A percentile compares a stretch with the other conserved stretches of the same genome.
These are phyloP conservation scores for Diaporthe batatas DNA, from an alignment of 2,329 filamentous ascomycete species.

Conservation along the genomic window DNA sequence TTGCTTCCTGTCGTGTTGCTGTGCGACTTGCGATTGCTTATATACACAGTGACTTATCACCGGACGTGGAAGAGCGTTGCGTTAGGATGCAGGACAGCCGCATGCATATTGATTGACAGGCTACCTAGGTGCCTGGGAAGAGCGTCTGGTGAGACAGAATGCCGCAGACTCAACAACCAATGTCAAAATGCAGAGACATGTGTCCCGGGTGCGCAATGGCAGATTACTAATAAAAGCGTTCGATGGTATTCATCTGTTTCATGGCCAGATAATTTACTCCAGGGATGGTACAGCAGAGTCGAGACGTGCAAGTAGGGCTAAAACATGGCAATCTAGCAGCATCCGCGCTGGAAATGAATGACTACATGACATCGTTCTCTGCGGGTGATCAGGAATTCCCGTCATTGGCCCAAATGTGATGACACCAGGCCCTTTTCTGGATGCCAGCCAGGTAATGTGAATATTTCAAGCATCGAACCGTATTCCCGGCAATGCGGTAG, in stretches of 20 bases:
- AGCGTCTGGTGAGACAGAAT: too few species aligned
- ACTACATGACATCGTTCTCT: not conserved
- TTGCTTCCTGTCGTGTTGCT: not conserved
- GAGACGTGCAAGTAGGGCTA: not conserved
- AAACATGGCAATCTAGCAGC: not conserved
- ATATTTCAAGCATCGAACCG: not conserved
- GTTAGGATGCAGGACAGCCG: not conserved
- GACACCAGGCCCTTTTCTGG: not conserved
- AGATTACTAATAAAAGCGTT: not conserved
- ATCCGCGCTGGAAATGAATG: too few species aligned
- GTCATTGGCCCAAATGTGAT: not conserved
- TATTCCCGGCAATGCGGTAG: constrained; percentile 5
- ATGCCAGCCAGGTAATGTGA: too few species aligned
- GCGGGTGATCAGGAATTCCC: not conserved
- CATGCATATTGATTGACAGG: not conserved
- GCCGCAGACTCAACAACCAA: not conserved
- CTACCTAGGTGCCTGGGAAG: not conserved
- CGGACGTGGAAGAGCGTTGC: not conserved
- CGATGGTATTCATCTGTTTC: too few species aligned
- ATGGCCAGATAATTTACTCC: too few species aligned
- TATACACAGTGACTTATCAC: not conserved
- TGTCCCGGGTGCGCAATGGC: not conserved
- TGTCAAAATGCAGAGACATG: not conserved
- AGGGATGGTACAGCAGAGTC: not conserved
- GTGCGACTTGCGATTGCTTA: not conserved